phyloP scores from a whole-genome alignment of 2,329 filamentous ascomycete genomes.

The Geosmithia putterillii region DNA sequence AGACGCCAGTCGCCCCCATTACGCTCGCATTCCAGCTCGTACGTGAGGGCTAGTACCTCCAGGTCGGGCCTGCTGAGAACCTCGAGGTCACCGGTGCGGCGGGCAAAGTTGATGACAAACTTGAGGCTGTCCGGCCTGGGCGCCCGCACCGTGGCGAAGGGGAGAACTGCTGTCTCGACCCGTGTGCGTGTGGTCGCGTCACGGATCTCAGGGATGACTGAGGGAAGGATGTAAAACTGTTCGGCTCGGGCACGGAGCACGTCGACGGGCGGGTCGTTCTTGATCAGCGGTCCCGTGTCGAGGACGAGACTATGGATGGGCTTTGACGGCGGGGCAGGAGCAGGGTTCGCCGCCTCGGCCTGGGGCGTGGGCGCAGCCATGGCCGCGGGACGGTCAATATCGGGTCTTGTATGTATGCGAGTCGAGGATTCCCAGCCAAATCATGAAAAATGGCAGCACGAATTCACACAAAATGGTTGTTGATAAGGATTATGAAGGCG shows the following conservation, averaged over 20 bases:
- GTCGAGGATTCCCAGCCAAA: background rate
- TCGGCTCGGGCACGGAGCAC: conserved; percentile 70
- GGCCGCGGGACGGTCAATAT: background rate
- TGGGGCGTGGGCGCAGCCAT: background rate
- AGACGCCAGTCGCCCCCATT: conserved; percentile 85
- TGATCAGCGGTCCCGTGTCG: conserved; percentile 86
- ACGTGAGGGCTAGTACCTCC: conserved; percentile 77
- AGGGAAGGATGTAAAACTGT: conserved; percentile 68
- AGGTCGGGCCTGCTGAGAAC: conserved; percentile 85
- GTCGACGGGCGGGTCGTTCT: conserved; percentile 78
- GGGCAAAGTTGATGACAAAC: conserved; percentile 72
- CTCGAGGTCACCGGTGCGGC: conserved; percentile 76
- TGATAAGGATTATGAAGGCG: background rate
- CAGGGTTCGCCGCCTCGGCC: background rate
- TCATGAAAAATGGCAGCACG: background rate
- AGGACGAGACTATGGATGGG: conserved; percentile 74
- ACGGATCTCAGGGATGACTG: conserved; percentile 78
- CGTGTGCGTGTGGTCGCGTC: conserved; percentile 70
- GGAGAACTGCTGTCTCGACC: conserved; percentile 72
- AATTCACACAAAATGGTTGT: background rate
- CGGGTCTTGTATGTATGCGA: background rate
- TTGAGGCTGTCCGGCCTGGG: conserved; percentile 68
- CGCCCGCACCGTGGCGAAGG: conserved; percentile 68
- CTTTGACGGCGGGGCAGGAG: conserved; percentile 28
- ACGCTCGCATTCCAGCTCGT: conserved; percentile 86